Percentiles rank a stretch among this genome's conserved stretches.
phyloP scores from a whole-genome alignment of 176 grass and related monocot species.

The Oryza glaberrima region DNA sequence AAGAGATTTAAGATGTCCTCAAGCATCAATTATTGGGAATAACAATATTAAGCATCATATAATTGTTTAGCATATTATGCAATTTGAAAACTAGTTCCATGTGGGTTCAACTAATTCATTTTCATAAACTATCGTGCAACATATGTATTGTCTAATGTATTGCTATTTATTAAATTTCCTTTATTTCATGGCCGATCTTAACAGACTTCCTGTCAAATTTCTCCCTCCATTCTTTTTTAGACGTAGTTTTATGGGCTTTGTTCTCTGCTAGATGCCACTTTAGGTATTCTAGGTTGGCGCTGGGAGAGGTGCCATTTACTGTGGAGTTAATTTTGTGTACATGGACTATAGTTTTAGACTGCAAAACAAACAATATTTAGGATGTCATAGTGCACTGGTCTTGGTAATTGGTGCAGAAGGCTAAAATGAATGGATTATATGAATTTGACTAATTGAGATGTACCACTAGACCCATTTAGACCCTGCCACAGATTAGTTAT shows the following conservation, averaged over 20 bases:
- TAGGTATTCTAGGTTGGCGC: background rate
- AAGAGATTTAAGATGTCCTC: background rate
- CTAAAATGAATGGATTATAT: background rate
- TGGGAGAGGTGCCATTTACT: background rate
- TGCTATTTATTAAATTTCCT: background rate
- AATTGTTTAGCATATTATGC: slow-evolving; percentile 12
- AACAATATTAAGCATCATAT: background rate
- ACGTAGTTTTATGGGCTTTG: background rate
- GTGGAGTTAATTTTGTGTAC: background rate
- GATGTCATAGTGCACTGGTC: background rate
- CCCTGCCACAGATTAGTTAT: background rate
- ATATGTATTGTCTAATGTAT: background rate
- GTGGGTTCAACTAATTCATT: background rate
- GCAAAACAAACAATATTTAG: background rate
- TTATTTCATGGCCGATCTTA: background rate
- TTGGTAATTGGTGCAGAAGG: background rate
- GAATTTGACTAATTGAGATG: background rate
- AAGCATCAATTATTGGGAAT: slow-evolving; percentile 7
- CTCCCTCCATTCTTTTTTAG: background rate
- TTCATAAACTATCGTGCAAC: background rate
- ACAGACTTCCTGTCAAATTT: background rate
- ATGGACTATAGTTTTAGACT: background rate
- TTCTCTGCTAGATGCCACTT: background rate
- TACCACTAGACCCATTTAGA: background rate
- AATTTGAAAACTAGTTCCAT: slow-evolving; percentile 17